phyloP scores from a whole-genome alignment of 202 grass and related monocot species.

The Brachypodium distachyon region DNA sequence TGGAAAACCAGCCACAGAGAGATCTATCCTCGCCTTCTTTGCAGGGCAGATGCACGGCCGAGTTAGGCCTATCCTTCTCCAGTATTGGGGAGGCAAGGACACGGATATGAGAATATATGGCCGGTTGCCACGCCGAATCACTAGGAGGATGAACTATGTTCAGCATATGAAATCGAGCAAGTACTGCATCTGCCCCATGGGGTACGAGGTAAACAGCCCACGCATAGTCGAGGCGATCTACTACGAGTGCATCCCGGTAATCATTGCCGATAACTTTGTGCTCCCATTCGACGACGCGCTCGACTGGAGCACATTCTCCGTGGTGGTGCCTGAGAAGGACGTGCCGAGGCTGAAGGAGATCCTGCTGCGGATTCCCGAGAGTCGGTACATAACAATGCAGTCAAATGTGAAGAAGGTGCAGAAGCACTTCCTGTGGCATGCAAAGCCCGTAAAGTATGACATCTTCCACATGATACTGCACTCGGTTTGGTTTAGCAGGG shows the following conservation, averaged over 20 bases:
- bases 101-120: constrained; percentile 51
- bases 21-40: constrained; percentile 78
- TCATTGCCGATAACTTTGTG: constrained; percentile 79
- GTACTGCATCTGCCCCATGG: constrained; percentile 79
- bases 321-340: constrained; percentile 61
- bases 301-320: constrained; percentile 58
- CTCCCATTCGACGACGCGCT: constrained; percentile 64
- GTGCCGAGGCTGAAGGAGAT: constrained; percentile 61
- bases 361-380: constrained; percentile 39
- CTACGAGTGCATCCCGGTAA: constrained; percentile 69
- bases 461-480: constrained; percentile 94
- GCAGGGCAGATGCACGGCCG: constrained; percentile 89
- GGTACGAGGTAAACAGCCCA: constrained; percentile 84
- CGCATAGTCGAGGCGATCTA: constrained; percentile 78
- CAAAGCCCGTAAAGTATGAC: constrained; percentile 59
- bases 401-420: constrained; percentile 69
- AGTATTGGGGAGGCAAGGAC: constrained; percentile 57
- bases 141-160: constrained; percentile 59
- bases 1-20: constrained; percentile 51
- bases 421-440: constrained; percentile 78
- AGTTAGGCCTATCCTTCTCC: constrained; percentile 59
- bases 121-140: constrained; percentile 37
- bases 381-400: constrained; percentile 46
- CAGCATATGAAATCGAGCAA: constrained; percentile 87
- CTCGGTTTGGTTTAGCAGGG: constrained; percentile 78